Base-by-base conservation (phyloP, 2,329 filamentous ascomycete species). In the Alternaria postmessia region DNA sequence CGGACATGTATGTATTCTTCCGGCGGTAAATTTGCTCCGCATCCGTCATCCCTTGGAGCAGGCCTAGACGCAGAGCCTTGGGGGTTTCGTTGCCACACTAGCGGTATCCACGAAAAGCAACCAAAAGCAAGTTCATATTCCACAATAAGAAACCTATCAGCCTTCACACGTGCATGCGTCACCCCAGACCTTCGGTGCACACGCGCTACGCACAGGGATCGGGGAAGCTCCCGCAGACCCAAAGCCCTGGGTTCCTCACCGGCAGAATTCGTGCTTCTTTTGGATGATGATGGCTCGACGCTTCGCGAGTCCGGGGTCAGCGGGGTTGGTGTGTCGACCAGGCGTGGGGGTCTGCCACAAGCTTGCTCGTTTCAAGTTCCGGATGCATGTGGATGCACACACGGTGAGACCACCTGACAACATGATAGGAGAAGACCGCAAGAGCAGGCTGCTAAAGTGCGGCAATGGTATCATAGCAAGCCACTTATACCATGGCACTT, bases 211-310 rank as follows among this genome's bases (percentile, higher is more conserved):
- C 49, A 59, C 61, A 65, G 63, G 62, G 61, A 59, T 67, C 66
- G 66, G 63, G 68, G 68, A 66, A 62, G 61, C 58, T 52, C 59
- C 56, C 66, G 61, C 68, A 57, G 62, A 71, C 59, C 71, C 71
- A 72, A 42, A 49, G 59, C 54, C 26, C 51, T 52, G 71, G 71
- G 62, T 51, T 54, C 18, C 56, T 62, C 57, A 66, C 60, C 66
- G 63, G 64, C 61, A 67, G 61, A 62, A 63, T 20, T 59, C 48
- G 32, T 36, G 36, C 47, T 64, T 52, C 57, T 61, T 62, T 59
- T 61, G 63, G 58, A 65, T 52, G 51, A 56, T 52, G 39, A 57
- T 48, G 55, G 26, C 53, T 38, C 51, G 57, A 58, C 51, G 54
- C 65, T 59, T 54, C 32, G 38, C 46, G 22, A 57, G 56, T 65